phyloP scores from a whole-genome alignment of 306 rosid species.

The Dryas drummondii region DNA sequence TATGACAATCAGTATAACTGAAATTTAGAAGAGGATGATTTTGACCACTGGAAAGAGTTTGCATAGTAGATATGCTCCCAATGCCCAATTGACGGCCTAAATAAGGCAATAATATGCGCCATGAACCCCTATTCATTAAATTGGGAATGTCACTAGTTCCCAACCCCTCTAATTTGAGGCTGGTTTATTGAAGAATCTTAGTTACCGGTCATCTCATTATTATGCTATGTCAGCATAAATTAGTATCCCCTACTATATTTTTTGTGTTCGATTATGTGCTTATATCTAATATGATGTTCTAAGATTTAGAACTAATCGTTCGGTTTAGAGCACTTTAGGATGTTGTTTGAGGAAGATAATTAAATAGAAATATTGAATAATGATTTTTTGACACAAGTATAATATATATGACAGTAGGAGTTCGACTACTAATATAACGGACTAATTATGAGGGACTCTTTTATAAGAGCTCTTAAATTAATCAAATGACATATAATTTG shows the following conservation, averaged over 20 bases:
- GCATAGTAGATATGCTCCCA: conserved; percentile 10
- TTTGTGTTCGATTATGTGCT: neutral
- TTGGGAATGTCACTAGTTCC: neutral
- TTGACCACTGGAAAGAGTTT: conserved; percentile 24
- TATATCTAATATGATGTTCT: neutral
- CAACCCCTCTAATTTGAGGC: neutral
- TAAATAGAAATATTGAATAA: too few relatives aligned
- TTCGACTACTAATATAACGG: too few relatives aligned
- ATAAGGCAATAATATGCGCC: conserved; percentile 33
- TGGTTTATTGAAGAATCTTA: neutral
- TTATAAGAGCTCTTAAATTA: too few relatives aligned
- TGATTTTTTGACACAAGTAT: too few relatives aligned
- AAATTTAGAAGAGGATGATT: conserved; percentile 30
- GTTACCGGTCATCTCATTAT: too few relatives aligned
- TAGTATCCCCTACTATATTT: neutral
- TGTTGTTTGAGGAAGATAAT: too few relatives aligned
- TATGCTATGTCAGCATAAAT: too few relatives aligned
- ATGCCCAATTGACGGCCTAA: conserved; percentile 29
- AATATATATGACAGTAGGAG: too few relatives aligned
- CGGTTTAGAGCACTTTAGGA: too few relatives aligned
- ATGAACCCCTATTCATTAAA: conserved; percentile 8
- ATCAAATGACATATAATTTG: too few relatives aligned
- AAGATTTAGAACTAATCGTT: too few relatives aligned
- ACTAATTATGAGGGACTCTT: too few relatives aligned
- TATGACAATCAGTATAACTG: conserved; percentile 28